Conservation (phyloP, 2,329 filamentous ascomycete species). For the Aspergillus novoparasiticus region DNA sequence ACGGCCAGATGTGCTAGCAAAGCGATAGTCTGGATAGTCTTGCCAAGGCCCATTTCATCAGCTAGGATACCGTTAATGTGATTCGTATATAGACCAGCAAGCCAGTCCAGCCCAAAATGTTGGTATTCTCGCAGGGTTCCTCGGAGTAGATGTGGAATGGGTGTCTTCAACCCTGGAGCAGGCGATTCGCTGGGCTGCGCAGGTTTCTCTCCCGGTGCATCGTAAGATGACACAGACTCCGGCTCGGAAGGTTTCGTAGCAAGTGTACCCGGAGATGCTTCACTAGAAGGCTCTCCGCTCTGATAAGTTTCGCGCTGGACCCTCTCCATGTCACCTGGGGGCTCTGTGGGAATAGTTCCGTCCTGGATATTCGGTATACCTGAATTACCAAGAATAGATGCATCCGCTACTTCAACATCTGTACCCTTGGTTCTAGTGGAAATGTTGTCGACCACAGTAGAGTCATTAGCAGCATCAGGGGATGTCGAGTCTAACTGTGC, state of each 20-base stretch:
- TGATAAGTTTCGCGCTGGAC: slow-evolving; percentile 26
- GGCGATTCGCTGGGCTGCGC: slow-evolving; percentile 43
- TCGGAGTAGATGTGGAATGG: slow-evolving; percentile 79
- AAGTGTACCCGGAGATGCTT: slow-evolving; percentile 46
- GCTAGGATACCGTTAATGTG: slow-evolving; percentile 94
- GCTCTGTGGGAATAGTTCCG: not conserved
- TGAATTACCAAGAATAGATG: not conserved
- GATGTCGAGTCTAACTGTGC: slow-evolving; percentile 36
- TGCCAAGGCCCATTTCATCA: slow-evolving; percentile 97
- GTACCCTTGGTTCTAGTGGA: not conserved
- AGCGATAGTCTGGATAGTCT: slow-evolving; percentile 97
- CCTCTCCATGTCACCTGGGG: slow-evolving; percentile 21
- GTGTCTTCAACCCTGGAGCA: slow-evolving; percentile 59
- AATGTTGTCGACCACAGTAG: slow-evolving; percentile 33
- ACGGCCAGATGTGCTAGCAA: slow-evolving; percentile 90
- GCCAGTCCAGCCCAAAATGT: slow-evolving; percentile 95
- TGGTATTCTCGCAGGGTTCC: slow-evolving; percentile 94
- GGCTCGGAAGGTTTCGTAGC: slow-evolving; percentile 49
- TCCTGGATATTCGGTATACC: slow-evolving; percentile 4
- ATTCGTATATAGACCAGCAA: slow-evolving; percentile 87
- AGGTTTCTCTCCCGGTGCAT: slow-evolving; percentile 36
- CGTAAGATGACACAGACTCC: slow-evolving; percentile 47
- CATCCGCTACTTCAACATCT: slow-evolving; percentile 10
- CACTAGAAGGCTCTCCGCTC: slow-evolving; percentile 40
- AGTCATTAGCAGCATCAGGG: slow-evolving; percentile 21